Evolutionary conservation across 305 asterid species (phyloP), one percentile per base, ranked within the genome.

Genomic region (Fraxinus floribunda): DNA sequence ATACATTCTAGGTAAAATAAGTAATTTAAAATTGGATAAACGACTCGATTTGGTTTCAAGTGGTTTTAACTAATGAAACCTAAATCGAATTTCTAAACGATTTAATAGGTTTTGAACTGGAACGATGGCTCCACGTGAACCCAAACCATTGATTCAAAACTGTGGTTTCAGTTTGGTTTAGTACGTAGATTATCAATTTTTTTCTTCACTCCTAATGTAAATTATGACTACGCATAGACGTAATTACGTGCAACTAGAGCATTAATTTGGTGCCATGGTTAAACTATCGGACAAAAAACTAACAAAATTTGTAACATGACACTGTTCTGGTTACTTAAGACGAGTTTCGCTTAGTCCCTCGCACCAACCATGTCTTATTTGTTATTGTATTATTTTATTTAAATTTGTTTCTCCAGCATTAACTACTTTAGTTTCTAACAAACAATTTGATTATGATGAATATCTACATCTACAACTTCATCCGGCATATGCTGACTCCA

Each of bases 361-460:
- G 3, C 5, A 5, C 24, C 20, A 52, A 4, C 1, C 66, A 1
- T 18, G 68, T 57, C 11, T 57, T 16, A 52, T 52, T 0, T 52
- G 22, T 52, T 52, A n/a, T 16, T 16, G 22, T 32, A 32, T 32
- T 32, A 32, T 32, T 32, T 32, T 32, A 32, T 32, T 32, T 32
- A 62, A 20, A 7, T 20, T 6, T 64, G 32, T 64, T 10, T 10
- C 35, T 66, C n/a, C 30, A 26, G 35, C n/a, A 24, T 4, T 26
- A 66, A 66, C 36, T 1, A n/a, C 10, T 68, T 3, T 2, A 11
- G 5, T 46, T 16, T 80, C 88, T 88, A 70, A 88, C 86, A 44
- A 39, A 72, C 29, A 38, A 30, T 86, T 82, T 77, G 32, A 22
- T 84, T 6, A 36, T 83, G 87, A 34, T 78, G 85, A 76, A 75